These are phyloP conservation scores for Geranomyces michiganensis DNA, from an alignment of 192 early-diverging fungal species.

Conservation along the genomic window DNA sequence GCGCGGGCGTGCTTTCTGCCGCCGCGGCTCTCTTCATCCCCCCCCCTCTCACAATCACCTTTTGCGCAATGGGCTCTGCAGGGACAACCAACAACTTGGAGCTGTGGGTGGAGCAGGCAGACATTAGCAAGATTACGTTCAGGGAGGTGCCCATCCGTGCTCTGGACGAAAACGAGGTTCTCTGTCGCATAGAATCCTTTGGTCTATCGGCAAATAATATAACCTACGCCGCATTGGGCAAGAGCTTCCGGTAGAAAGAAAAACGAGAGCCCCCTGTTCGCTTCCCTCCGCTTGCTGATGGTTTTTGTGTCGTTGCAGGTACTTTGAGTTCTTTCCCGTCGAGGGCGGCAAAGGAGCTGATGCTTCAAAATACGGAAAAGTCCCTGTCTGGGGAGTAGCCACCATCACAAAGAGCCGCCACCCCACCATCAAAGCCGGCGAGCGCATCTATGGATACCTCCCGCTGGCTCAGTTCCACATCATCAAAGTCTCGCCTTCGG, in stretches of 20 bases:
- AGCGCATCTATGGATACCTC: conserved; percentile 50
- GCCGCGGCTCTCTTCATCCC: no score
- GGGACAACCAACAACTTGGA: not conserved
- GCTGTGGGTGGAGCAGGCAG: conserved; percentile 10
- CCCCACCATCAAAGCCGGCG: conserved; percentile 20
- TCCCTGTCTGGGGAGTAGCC: conserved; percentile 50
- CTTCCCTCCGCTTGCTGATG: not conserved
- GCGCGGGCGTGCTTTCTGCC: no score
- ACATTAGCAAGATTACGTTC: conserved; percentile 11
- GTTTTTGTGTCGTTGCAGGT: not conserved
- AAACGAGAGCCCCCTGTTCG: not conserved
- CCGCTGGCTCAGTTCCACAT: conserved; percentile 32
- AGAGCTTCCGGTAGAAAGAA: conserved; percentile 25
- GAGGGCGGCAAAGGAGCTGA: not conserved
- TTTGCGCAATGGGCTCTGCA: not conserved
- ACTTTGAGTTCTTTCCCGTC: conserved; percentile 48
- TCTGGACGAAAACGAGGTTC: conserved; percentile 27
- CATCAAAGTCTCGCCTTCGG: not conserved
- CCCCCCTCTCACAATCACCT: no score
- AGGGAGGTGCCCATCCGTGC: conserved; percentile 1
- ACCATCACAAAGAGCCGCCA: conserved; percentile 28
- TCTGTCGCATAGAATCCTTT: conserved; percentile 42
- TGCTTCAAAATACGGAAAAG: conserved; percentile 11
- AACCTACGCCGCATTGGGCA: conserved; percentile 44
- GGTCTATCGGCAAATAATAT: conserved; percentile 48